Conservation (phyloP, 2,329 filamentous ascomycete genomes). For the Cylindrodendrum hubeiense region DNA sequence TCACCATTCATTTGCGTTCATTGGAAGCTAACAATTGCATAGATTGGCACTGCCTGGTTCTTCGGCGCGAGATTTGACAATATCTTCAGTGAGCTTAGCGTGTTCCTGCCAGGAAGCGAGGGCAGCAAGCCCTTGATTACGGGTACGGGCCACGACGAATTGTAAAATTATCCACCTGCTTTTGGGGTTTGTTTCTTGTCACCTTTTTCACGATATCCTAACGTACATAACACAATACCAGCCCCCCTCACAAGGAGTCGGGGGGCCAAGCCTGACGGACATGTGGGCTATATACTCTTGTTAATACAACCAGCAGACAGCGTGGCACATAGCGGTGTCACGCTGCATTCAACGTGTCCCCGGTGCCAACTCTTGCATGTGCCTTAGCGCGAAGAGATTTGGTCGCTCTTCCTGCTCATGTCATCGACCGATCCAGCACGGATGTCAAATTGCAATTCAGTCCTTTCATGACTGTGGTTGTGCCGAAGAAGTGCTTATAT, state of each 20-base stretch:
- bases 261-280: constrained; percentile 24
- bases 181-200: constrained; percentile 33
- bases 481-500: constrained; percentile 99
- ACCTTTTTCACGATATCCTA: constrained; percentile 45
- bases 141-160: constrained; percentile 50
- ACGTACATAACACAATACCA: constrained; percentile 42
- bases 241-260: constrained; percentile 24
- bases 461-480: constrained; percentile 88
- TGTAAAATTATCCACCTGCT: constrained; percentile 44
- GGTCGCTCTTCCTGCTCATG: background rate
- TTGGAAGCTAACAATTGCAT: constrained; percentile 8
- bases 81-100: constrained; percentile 44
- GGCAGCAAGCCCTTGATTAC: constrained; percentile 42
- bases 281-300: constrained; percentile 39
- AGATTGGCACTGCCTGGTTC: constrained; percentile 84
- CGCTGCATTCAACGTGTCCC: constrained; percentile 30
- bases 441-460: constrained; percentile 99
- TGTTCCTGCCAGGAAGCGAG: constrained; percentile 38
- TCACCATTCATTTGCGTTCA: background rate
- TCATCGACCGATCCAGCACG: constrained; percentile 72
- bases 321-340: constrained; percentile 28
- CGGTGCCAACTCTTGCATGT: constrained; percentile 12
- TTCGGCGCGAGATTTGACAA: constrained; percentile 85
- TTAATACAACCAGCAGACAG: constrained; percentile 42
- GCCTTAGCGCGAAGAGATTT: background rate